Evolutionary conservation across 228 moss, liverwort and hornwort genomes (phyloP).

Genomic region (Sphagnum magellanicum): DNA sequence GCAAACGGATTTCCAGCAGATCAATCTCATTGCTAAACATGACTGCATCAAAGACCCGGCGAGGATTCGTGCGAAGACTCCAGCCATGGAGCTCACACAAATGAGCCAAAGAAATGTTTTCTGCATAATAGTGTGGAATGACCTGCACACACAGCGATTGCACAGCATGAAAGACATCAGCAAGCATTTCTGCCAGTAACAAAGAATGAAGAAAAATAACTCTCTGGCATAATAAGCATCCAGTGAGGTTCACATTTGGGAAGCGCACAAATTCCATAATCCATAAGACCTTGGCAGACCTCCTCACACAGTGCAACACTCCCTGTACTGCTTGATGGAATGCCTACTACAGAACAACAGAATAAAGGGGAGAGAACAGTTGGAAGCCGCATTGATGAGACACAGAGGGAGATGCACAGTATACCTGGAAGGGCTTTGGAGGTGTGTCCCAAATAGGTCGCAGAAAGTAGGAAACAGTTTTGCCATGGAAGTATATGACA

Average conservation of each 20-base stretch:
- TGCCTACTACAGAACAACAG: background rate
- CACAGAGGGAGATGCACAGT: background rate
- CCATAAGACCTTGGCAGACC: background rate
- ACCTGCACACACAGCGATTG: slow-evolving; percentile 13
- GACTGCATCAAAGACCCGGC: slow-evolving; percentile 63
- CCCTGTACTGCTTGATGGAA: no score
- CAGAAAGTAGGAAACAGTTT: slow-evolving; percentile 28
- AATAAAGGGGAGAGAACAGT: background rate
- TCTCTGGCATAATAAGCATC: background rate
- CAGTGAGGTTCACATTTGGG: background rate
- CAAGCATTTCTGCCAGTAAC: background rate
- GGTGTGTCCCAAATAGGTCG: slow-evolving; percentile 51
- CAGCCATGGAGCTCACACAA: slow-evolving; percentile 39
- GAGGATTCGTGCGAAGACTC: background rate
- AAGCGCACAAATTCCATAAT: background rate
- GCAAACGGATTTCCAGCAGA: slow-evolving; percentile 42
- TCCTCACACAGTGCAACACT: no score
- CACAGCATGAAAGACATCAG: background rate
- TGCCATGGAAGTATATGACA: slow-evolving; percentile 27
- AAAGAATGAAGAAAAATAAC: background rate
- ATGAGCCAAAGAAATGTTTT: slow-evolving; percentile 24
- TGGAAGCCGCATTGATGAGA: background rate
- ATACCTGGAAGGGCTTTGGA: slow-evolving; percentile 35
- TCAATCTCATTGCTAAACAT: slow-evolving; percentile 75
- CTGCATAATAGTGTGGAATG: slow-evolving; percentile 44